Conservation (phyloP, 2,329 filamentous ascomycete species). For the Plectosphaerella cucumerina region DNA sequence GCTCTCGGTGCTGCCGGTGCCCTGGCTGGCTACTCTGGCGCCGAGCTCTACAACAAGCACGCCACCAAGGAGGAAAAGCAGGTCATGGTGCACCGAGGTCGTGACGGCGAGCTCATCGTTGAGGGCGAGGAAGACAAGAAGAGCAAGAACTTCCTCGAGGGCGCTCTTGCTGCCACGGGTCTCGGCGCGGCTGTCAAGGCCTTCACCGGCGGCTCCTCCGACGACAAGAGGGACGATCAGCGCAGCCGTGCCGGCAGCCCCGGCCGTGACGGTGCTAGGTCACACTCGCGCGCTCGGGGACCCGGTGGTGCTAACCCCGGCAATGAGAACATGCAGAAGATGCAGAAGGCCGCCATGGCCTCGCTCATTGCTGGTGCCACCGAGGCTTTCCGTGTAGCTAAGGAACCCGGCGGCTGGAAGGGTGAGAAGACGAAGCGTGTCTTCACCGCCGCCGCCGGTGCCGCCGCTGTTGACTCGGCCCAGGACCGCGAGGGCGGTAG, state of each 20-base stretch:
- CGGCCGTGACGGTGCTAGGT: slow-evolving; percentile 41
- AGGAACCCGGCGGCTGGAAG: slow-evolving; percentile 83
- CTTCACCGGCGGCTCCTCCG: slow-evolving; percentile 45
- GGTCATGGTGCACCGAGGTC: slow-evolving; percentile 48
- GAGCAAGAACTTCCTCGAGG: slow-evolving; percentile 62
- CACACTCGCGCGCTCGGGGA: slow-evolving; percentile 43
- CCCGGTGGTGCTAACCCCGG: slow-evolving; percentile 32
- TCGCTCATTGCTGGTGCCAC: slow-evolving; percentile 86
- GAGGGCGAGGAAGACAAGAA: slow-evolving; percentile 51
- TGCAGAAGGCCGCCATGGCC: slow-evolving; percentile 85
- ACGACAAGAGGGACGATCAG: slow-evolving; percentile 30
- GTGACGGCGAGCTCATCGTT: slow-evolving; percentile 49
- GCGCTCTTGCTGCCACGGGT: slow-evolving; percentile 56
- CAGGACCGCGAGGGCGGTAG: slow-evolving; percentile 68
- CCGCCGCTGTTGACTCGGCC: slow-evolving; percentile 79
- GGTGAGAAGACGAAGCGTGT: slow-evolving; percentile 90
- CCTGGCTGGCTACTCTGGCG: slow-evolving; percentile 59
- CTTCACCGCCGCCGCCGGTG: slow-evolving; percentile 79
- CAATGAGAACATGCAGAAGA: slow-evolving; percentile 55
- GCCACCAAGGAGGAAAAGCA: slow-evolving; percentile 47
- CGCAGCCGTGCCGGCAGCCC: slow-evolving; percentile 31
- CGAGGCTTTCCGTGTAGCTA: slow-evolving; percentile 86
- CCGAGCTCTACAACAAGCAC: slow-evolving; percentile 59
- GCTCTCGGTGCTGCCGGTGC: slow-evolving; percentile 62
- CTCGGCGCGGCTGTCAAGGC: slow-evolving; percentile 59